Percentiles rank a stretch among this genome's conserved stretches.
Conservation (phyloP, 305 asterid species). For the Rubia balearica region DNA sequence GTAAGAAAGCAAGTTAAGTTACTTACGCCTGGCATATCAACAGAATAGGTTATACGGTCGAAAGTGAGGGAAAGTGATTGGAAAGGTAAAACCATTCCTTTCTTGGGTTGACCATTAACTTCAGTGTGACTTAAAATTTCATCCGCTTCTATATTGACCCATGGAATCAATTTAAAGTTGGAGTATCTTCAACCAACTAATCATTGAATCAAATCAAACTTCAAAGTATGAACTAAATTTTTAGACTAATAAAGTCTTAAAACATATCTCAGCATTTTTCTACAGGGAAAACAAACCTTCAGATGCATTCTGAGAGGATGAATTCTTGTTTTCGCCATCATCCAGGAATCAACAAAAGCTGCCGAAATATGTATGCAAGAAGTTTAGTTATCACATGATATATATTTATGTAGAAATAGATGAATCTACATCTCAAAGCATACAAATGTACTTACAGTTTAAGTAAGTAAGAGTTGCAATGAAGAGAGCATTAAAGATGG, state of each 20-base stretch:
- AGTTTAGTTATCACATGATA: background rate
- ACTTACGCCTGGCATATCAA: slow-evolving; percentile 85
- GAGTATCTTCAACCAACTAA: background rate
- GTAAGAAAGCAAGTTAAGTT: background rate
- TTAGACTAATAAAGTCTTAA: background rate
- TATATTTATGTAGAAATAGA: background rate
- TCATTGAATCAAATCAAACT: background rate
- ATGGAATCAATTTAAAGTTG: background rate
- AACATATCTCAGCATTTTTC: background rate
- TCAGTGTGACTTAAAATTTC: background rate
- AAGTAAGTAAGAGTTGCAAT: slow-evolving; percentile 57
- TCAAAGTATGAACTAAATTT: background rate
- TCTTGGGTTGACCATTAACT: slow-evolving; percentile 15
- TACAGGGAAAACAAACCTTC: slow-evolving; percentile 7
- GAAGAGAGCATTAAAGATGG: slow-evolving; percentile 63
- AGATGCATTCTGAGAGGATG: background rate
- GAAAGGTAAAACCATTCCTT: slow-evolving; percentile 93
- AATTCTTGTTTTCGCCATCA: slow-evolving; percentile 21
- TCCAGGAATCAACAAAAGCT: slow-evolving; percentile 39
- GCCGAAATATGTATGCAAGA: slow-evolving; percentile 13
- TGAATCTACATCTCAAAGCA: background rate
- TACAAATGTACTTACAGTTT: slow-evolving; percentile 44
- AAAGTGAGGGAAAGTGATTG: slow-evolving; percentile 74
- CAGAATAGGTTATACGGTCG: slow-evolving; percentile 67
- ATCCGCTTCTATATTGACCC: slow-evolving; percentile 11